Conservation (phyloP, 2,329 filamentous ascomycete species). For the Penicillium thymicola region DNA sequence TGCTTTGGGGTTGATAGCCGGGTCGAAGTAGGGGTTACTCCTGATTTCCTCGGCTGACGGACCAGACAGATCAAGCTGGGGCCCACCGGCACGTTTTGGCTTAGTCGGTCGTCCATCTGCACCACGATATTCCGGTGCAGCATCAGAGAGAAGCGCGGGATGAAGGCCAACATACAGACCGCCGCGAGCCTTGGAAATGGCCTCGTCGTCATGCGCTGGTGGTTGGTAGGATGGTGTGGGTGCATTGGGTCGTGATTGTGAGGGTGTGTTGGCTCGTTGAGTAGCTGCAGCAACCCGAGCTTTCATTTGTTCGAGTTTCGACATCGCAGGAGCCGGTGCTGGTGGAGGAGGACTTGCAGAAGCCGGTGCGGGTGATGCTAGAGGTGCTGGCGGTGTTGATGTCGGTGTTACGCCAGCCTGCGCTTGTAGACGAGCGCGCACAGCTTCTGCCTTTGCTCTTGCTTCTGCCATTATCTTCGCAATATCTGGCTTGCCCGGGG, state of each 20-base stretch:
- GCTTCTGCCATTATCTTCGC: slow-evolving; percentile 49
- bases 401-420: slow-evolving; percentile 33
- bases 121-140: slow-evolving; percentile 44
- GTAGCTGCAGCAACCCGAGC: slow-evolving; percentile 76
- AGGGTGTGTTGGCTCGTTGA: slow-evolving; percentile 43
- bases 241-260: slow-evolving; percentile 46
- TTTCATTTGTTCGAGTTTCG: slow-evolving; percentile 73
- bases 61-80: slow-evolving; percentile 53
- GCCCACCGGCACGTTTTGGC: slow-evolving; percentile 52
- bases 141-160: slow-evolving; percentile 63
- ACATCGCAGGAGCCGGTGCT: slow-evolving; percentile 48
- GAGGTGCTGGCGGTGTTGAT: slow-evolving; percentile 17
- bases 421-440: slow-evolving; percentile 46
- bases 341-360: slow-evolving; percentile 38
- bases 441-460: slow-evolving; percentile 48
- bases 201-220: slow-evolving; percentile 49
- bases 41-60: slow-evolving; percentile 57
- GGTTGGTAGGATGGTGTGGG: slow-evolving; percentile 38
- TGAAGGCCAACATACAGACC: slow-evolving; percentile 74
- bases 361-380: slow-evolving; percentile 24
- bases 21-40: slow-evolving; percentile 81
- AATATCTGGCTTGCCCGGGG: slow-evolving; percentile 43
- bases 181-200: slow-evolving; percentile 54
- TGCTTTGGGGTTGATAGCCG: slow-evolving; percentile 60
- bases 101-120: slow-evolving; percentile 46